These are phyloP conservation scores for Primulina huaijiensis DNA, from an alignment of 257 asterid genomes.

Conservation along the genomic window DNA sequence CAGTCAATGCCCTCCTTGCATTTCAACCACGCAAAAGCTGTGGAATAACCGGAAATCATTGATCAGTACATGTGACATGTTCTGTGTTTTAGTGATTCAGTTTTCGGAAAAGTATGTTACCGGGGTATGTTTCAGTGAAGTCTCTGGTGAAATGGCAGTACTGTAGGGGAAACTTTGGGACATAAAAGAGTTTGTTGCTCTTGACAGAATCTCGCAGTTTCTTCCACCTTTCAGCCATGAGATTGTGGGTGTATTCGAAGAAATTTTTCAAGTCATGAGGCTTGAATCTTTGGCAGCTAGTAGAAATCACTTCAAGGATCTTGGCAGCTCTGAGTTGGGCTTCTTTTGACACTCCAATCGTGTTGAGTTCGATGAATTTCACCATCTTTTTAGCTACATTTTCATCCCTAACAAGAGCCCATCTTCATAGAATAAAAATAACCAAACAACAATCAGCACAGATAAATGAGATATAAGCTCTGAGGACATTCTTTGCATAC, in stretches of 20 bases:
- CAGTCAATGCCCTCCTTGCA: slow-evolving; percentile 50
- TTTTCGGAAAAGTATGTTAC: slow-evolving; percentile 26
- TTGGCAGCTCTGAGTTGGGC: slow-evolving; percentile 76
- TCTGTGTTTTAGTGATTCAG: neutral
- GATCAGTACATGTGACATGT: neutral
- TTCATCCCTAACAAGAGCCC: slow-evolving; percentile 79
- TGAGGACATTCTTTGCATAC: neutral
- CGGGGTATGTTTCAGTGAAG: slow-evolving; percentile 50
- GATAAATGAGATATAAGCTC: slow-evolving; percentile 5
- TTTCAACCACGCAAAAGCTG: slow-evolving; percentile 89
- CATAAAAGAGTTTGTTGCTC: slow-evolving; percentile 28
- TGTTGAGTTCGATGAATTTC: slow-evolving; percentile 59
- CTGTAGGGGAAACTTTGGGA: slow-evolving; percentile 45
- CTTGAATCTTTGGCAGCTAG: slow-evolving; percentile 43
- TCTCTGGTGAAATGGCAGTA: slow-evolving; percentile 50
- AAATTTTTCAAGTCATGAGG: slow-evolving; percentile 37
- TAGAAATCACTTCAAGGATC: slow-evolving; percentile 45
- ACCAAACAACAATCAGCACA: slow-evolving; percentile 6
- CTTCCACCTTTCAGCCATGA: slow-evolving; percentile 63
- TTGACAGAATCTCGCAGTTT: slow-evolving; percentile 39
- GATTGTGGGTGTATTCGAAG: slow-evolving; percentile 41
- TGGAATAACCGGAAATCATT: slow-evolving; percentile 3
- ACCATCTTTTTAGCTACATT: slow-evolving; percentile 66
- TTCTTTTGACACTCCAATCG: slow-evolving; percentile 88
- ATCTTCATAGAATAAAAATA: slow-evolving; percentile 32